A percentile compares a stretch with the other conserved stretches of the same genome.
These are phyloP conservation scores for Dalbergia cochinchinensis DNA, from an alignment of 306 rosid species.

Conservation along the genomic window DNA sequence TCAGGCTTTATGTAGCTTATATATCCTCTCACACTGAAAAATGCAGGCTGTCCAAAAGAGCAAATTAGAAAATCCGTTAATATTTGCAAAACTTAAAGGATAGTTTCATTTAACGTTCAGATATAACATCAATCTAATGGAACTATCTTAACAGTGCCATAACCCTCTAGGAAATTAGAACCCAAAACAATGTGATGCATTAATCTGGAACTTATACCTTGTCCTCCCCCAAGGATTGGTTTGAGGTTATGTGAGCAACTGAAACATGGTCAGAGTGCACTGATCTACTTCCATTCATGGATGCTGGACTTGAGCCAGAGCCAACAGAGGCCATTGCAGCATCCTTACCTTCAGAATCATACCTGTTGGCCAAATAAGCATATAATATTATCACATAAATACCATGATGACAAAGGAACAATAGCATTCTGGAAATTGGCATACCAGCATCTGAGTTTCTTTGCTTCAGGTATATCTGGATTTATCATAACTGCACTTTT, in stretches of 20 bases:
- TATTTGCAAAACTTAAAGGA: neutral
- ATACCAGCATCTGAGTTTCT: conserved; percentile 82
- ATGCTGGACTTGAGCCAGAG: conserved; percentile 61
- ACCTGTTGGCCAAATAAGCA: conserved; percentile 56
- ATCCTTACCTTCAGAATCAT: conserved; percentile 88
- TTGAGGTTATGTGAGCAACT: conserved; percentile 62
- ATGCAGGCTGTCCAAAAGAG: conserved; percentile 65
- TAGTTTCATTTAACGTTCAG: neutral
- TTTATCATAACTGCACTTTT: conserved; percentile 65
- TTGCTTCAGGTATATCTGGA: conserved; percentile 83
- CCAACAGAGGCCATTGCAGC: conserved; percentile 70
- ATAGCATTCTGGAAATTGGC: neutral
- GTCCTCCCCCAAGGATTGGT: conserved; percentile 74
- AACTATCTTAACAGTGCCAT: neutral
- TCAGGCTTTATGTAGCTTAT: conserved; percentile 80
- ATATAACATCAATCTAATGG: neutral
- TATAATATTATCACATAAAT: neutral
- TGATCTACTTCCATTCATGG: conserved; percentile 64
- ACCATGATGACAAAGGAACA: neutral
- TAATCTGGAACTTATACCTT: conserved; percentile 62
- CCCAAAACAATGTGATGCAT: neutral
- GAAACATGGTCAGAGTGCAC: conserved; percentile 77
- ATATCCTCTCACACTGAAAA: conserved; percentile 73
- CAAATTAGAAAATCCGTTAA: conserved; percentile 9
- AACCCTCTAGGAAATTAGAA: neutral